Conservation (phyloP, 192 early-diverging fungal species). For the Podila verticillata region DNA sequence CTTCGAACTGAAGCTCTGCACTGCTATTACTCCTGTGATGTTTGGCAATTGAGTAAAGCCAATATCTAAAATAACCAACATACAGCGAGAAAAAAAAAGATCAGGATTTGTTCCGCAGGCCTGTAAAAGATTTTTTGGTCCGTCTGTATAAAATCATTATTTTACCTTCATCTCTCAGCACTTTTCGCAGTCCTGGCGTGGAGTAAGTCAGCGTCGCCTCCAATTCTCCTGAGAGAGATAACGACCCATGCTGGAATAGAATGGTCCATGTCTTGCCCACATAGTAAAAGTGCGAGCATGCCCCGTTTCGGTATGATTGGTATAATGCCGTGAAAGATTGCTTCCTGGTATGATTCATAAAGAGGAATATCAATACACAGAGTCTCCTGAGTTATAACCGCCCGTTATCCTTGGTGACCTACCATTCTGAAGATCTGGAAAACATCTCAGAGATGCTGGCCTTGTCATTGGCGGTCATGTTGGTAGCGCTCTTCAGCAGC, state of each 20-base stretch:
- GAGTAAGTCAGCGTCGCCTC: slow-evolving; percentile 49
- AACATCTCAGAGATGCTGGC: slow-evolving; percentile 28
- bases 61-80: slow-evolving; percentile 15
- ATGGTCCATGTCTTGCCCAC: slow-evolving; percentile 37
- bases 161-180: slow-evolving; percentile 31
- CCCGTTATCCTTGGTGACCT: neutral
- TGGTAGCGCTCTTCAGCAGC: slow-evolving; percentile 22
- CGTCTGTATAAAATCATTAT: neutral
- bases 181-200: slow-evolving; percentile 42
- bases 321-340: slow-evolving; percentile 40
- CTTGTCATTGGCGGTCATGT: slow-evolving; percentile 27
- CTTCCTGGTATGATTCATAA: slow-evolving; percentile 23
- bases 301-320: slow-evolving; percentile 29
- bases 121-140: neutral
- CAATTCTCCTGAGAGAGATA: slow-evolving; percentile 29
- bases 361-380: neutral
- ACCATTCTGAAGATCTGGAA: slow-evolving; percentile 39
- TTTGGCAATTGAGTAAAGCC: slow-evolving; percentile 14
- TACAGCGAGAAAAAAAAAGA: neutral
- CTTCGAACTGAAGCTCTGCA: slow-evolving; percentile 34
- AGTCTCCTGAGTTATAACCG: no score
- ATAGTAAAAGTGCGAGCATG: slow-evolving; percentile 49
- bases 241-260: slow-evolving; percentile 31
- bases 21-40: slow-evolving; percentile 10
- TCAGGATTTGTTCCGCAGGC: slow-evolving; percentile 22